Percentiles rank a stretch among this genome's conserved stretches.
Evolutionary conservation across 192 early-diverging fungal species (phyloP).

Genomic region (Hyaloraphidium curvatum): DNA sequence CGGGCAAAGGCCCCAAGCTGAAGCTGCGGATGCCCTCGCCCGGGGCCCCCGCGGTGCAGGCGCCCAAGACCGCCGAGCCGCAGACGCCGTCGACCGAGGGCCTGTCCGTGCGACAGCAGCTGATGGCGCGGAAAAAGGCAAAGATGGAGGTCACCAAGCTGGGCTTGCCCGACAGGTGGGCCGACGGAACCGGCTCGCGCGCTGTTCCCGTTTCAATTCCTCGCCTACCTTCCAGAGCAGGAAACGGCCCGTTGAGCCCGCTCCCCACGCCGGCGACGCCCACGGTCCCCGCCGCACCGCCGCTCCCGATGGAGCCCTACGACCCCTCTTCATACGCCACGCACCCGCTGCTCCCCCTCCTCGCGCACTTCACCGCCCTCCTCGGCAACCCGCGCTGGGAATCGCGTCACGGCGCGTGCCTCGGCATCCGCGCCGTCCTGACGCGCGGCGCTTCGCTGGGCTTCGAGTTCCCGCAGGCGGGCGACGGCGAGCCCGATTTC

Average conservation of each 20-base stretch:
- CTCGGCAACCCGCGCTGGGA: constrained; percentile 70
- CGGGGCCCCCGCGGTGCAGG: neutral
- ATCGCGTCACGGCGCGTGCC: constrained; percentile 83
- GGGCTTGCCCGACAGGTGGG: no score
- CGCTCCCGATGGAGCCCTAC: neutral
- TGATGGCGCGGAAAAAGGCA: neutral
- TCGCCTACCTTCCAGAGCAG: no score
- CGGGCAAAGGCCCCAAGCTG: neutral
- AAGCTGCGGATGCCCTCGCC: constrained; percentile 9
- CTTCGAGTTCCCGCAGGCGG: no score
- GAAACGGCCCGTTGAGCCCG: no score
- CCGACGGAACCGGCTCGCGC: no score
- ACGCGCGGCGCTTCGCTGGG: no score
- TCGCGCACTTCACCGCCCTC: constrained; percentile 47
- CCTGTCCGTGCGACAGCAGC: neutral
- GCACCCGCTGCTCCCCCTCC: constrained; percentile 12
- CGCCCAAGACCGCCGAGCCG: neutral
- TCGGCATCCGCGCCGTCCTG: constrained; percentile 52
- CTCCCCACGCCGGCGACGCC: neutral
- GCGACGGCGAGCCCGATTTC: neutral
- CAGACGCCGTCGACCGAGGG: neutral
- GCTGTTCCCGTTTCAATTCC: no score
- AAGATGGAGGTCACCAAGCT: no score
- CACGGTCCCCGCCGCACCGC: neutral
- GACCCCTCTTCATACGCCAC: neutral